phyloP scores from a whole-genome alignment of 441 rosid species.

The Daphne laureola region DNA sequence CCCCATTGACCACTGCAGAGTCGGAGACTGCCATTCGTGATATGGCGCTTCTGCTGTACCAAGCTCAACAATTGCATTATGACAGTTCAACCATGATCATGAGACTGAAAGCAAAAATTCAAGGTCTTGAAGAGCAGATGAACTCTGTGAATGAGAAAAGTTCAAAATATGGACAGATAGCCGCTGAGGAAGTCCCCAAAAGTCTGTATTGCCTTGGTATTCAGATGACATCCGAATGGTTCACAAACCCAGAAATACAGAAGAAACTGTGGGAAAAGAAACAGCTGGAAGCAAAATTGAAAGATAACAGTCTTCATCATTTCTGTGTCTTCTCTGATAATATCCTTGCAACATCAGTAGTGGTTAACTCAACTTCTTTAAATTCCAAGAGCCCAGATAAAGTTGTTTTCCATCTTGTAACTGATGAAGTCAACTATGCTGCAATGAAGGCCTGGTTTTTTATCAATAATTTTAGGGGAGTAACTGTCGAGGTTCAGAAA shows the following conservation, averaged over 20 bases:
- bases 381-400: constrained; percentile 53
- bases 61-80: constrained; percentile 89
- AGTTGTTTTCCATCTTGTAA: constrained; percentile 87
- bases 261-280: constrained; percentile 33
- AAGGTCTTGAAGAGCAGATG: constrained; percentile 78
- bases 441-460: constrained; percentile 93
- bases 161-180: constrained; percentile 92
- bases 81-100: constrained; percentile 97
- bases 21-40: constrained; percentile 72
- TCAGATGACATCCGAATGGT: constrained; percentile 80
- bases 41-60: constrained; percentile 86
- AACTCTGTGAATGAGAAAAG: constrained; percentile 65
- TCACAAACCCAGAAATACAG: constrained; percentile 43
- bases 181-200: constrained; percentile 97
- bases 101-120: constrained; percentile 86
- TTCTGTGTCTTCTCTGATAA: constrained; percentile 80
- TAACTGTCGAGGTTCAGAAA: constrained; percentile 86
- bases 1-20: constrained; percentile 62
- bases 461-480: constrained; percentile 62
- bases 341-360: constrained; percentile 80
- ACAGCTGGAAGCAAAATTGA: constrained; percentile 38
- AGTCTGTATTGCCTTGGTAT: constrained; percentile 93
- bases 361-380: constrained; percentile 60
- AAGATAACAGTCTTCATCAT: constrained; percentile 52
- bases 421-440: constrained; percentile 80